Base-by-base conservation (phyloP, 495 filamentous ascomycete genomes). In the Hypoxylon subgilvum region DNA sequence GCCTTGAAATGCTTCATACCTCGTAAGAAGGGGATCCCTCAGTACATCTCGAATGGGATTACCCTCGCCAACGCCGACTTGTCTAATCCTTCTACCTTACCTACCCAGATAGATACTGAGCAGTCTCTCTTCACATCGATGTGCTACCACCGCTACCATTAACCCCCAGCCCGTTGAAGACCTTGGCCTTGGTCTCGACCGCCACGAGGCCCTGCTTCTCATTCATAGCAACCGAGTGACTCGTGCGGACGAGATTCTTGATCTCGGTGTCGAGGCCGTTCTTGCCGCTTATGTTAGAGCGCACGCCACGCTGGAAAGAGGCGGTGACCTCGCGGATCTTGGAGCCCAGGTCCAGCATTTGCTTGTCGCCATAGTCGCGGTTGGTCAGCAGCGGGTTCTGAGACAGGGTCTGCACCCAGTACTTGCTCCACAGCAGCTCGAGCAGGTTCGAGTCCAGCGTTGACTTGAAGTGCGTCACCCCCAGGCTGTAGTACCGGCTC, bases 391-490 rank as follows among this genome's bases (percentile, higher is more conserved):
- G 81, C 36, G 95, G 93, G 61, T 84, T 92, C 69, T 96, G 90
- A n/a, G 90, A 92, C n/a, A 99, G 83, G 18, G 95, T 99, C 52
- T 91, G 86, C 18, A 97, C 93, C 95, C 95, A 99, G 76, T 99
- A 99, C 70, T 99, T 99, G 73, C 96, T 97, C 95, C 95, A 99
- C 45, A 99, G 79, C 35, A 90, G 80, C 59, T 92, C 91, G 4
- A 99, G 77, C 22, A 97, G 78, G 57, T 89, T 85, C 1, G 84
- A 80, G 70, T 99, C 95, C 23, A 99, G 86, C 3, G 88, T 87
- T 49, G 87, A 91, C 79, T 96, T 96, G 79, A 91, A 99, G 75
- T 94, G 89, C 23, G 89, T 89, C 6, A 97, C 89, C 44, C 94
- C 89, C 4, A 99, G 85, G 0, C 86, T 74, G 70, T 99, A 99